Conservation (phyloP, 169 alveolate genomes). For the Eimeria tenella region DNA sequence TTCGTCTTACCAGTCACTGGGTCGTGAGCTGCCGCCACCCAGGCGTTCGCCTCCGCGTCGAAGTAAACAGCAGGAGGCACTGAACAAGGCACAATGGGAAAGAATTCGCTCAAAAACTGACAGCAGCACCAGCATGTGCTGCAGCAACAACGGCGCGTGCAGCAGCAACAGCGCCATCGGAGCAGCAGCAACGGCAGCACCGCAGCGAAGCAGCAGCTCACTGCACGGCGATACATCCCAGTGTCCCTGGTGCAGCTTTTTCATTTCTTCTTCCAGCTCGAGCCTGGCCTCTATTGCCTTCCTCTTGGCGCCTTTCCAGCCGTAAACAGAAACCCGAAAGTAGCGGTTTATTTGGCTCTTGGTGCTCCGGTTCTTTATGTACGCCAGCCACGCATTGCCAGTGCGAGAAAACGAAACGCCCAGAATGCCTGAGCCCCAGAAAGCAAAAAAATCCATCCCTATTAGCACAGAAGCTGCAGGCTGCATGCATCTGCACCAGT, state of each 20-base stretch:
- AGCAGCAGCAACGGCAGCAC: too few species aligned
- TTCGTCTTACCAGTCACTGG: slow-evolving; percentile 23
- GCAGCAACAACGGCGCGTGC: background rate
- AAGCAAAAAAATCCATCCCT: background rate
- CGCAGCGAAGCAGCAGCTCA: background rate
- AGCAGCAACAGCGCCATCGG: background rate
- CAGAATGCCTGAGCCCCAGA: slow-evolving; percentile 11
- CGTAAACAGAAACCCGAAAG: slow-evolving; percentile 50
- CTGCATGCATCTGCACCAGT: too few species aligned
- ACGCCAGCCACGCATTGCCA: slow-evolving; percentile 73
- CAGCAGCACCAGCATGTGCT: background rate
- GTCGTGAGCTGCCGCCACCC: slow-evolving; percentile 62
- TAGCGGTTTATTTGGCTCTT: slow-evolving; percentile 54
- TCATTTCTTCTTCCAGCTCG: slow-evolving; percentile 57
- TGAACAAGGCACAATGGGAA: background rate
- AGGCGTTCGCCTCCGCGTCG: slow-evolving; percentile 39
- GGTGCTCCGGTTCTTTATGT: slow-evolving; percentile 63
- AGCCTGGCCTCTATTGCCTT: slow-evolving; percentile 61
- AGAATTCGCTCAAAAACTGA: too few species aligned
- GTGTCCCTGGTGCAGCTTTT: slow-evolving; percentile 4
- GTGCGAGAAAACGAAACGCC: slow-evolving; percentile 54
- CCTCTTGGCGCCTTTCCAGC: slow-evolving; percentile 45
- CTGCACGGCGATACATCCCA: slow-evolving; percentile 64
- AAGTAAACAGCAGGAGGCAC: slow-evolving; percentile 52
- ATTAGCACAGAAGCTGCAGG: background rate